phyloP scores from a whole-genome alignment of 2,329 filamentous ascomycete genomes.

The Exutisphaerella laricina region DNA sequence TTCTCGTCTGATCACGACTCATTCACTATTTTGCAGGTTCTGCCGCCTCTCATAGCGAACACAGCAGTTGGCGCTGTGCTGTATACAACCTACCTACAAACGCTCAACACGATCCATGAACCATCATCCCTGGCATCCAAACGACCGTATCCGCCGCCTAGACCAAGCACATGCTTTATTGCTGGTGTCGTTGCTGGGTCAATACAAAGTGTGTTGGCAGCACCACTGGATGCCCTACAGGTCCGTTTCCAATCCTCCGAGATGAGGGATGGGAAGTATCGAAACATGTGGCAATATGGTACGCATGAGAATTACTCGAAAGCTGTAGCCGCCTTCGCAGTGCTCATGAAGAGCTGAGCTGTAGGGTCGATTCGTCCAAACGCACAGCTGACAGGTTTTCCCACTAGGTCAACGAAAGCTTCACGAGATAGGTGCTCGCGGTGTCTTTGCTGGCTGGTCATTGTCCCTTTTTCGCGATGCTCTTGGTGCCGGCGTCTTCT shows the following conservation, averaged over 20 bases:
- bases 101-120: slow-evolving; percentile 60
- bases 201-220: slow-evolving; percentile 65
- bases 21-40: too few relatives aligned
- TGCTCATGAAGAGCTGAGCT: too few relatives aligned
- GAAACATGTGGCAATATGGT: slow-evolving; percentile 64
- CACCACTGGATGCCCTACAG: slow-evolving; percentile 70
- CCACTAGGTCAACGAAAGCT: slow-evolving; percentile 61
- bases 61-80: slow-evolving; percentile 67
- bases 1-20: too few relatives aligned
- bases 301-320: too few relatives aligned
- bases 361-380: too few relatives aligned
- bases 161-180: slow-evolving; percentile 57
- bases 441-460: slow-evolving; percentile 68
- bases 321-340: too few relatives aligned
- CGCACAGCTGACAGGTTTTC: too few relatives aligned
- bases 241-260: slow-evolving; percentile 63
- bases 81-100: slow-evolving; percentile 70
- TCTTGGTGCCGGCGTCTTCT: slow-evolving; percentile 65
- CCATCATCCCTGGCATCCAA: slow-evolving; percentile 57
- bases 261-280: slow-evolving; percentile 54
- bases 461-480: slow-evolving; percentile 65
- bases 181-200: slow-evolving; percentile 65
- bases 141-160: slow-evolving; percentile 65
- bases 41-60: slow-evolving; percentile 70
- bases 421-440: slow-evolving; percentile 64